Percentiles rank a stretch among this genome's conserved stretches.
Evolutionary conservation across 768 basidiomycete genomes (phyloP).

Genomic region (Pholiota molesta): DNA sequence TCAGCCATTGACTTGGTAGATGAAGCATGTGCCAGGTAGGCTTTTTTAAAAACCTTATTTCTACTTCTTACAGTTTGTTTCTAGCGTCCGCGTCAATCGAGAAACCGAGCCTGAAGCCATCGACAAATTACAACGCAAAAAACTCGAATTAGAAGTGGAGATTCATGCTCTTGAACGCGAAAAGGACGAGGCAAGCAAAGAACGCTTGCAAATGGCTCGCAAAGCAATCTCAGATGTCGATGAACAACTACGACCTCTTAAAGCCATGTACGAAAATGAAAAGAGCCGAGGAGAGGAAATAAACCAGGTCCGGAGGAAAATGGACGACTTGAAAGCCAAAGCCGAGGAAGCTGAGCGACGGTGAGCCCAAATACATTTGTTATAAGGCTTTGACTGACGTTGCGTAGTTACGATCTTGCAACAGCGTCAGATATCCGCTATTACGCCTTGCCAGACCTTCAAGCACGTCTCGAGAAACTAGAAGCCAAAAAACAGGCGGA

Average conservation of each 20-base stretch:
- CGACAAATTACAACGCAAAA: slow-evolving; percentile 86
- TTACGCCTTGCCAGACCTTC: slow-evolving; percentile 89
- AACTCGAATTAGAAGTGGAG: slow-evolving; percentile 92
- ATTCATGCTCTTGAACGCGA: slow-evolving; percentile 94
- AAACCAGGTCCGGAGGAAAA: slow-evolving; percentile 71
- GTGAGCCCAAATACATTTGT: slow-evolving; percentile 37
- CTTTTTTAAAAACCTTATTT: neutral
- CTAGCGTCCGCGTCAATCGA: slow-evolving; percentile 83
- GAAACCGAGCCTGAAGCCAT: slow-evolving; percentile 95
- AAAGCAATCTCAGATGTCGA: slow-evolving; percentile 85
- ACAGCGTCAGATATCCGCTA: slow-evolving; percentile 89
- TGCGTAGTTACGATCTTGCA: slow-evolving; percentile 62
- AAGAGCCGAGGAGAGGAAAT: slow-evolving; percentile 84
- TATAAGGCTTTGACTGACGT: slow-evolving; percentile 8
- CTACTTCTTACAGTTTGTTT: slow-evolving; percentile 4
- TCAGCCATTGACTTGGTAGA: slow-evolving; percentile 92
- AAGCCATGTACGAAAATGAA: slow-evolving; percentile 85
- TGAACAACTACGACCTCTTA: slow-evolving; percentile 80
- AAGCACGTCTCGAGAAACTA: slow-evolving; percentile 67
- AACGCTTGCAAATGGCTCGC: slow-evolving; percentile 71
- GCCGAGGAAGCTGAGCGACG: slow-evolving; percentile 91
- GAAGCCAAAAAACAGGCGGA: slow-evolving; percentile 74
- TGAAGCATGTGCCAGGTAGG: slow-evolving; percentile 86
- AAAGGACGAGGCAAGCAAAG: slow-evolving; percentile 87
- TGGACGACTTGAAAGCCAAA: slow-evolving; percentile 91